Evolutionary conservation across 352 stramenopile genomes (phyloP), one percentile per base, ranked within the genome.

Genomic region (Phytophthora crassamura): DNA sequence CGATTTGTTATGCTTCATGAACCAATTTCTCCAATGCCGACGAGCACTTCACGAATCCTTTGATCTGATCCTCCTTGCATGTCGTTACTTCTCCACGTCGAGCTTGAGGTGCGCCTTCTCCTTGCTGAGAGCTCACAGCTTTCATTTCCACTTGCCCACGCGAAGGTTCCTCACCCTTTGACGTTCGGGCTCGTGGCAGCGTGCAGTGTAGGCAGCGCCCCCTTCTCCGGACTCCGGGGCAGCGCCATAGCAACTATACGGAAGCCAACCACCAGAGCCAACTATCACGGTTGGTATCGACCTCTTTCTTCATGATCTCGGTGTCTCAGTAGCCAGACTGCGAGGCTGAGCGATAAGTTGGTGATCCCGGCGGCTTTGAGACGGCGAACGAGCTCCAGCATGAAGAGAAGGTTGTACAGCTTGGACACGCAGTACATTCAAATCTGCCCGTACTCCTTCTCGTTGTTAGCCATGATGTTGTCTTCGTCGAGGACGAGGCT

Each of bases 391-490:
- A 90, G 68, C 48, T 88, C 77, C 0, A 62, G 41, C 38, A 64
- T 79, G 56, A 87, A 87, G 9, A 90, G 59, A 22, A 87, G 11
- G 53, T 86, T 87, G 51, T 45, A 77, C 16, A 90, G 59, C 65
- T 90, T 90, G 12, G 72, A 78, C n/a, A 76, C 69, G 5, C 15
- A 25, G 56, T 89, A 90, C n/a, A 52, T 55, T 9, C 34, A 20
- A 12, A 62, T 20, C 43, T 71, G 63, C 2, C 55, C 55, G 36
- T 67, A 66, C 42, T 66, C 56, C 14, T 66, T 62, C 43, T 57
- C 63, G 22, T 42, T 64, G n/a, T 39, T 53, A 11, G 56, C 41
- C 41, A 66, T 66, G 30, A 71, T 71, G 7, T 62, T 60, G n/a
- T 67, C 45, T 68, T 64, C 20, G 68, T 57, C 16, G 58, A 49